A percentile compares a stretch with the other conserved stretches of the same genome.
Evolutionary conservation across 2,329 filamentous ascomycete genomes (phyloP).

Genomic region (Xenoacremonium recifei): DNA sequence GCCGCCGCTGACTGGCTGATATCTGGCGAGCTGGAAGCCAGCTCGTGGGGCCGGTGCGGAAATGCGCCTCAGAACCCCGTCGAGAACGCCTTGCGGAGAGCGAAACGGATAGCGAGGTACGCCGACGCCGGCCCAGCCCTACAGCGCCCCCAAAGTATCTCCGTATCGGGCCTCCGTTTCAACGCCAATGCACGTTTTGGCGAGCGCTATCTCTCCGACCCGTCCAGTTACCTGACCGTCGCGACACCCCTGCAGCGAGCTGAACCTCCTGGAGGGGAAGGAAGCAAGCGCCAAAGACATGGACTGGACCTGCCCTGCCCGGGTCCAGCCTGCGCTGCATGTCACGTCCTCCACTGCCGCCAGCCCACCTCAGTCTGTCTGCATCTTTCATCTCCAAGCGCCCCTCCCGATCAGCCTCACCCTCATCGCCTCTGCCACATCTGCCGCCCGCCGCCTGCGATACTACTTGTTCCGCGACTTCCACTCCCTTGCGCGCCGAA

Average conservation of each 20-base stretch:
- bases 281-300: constrained; percentile 19
- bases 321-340: constrained; percentile 16
- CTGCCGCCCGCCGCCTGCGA: constrained; percentile 15
- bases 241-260: too few relatives aligned
- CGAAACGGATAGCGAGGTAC: constrained; percentile 16
- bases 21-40: constrained; percentile 15
- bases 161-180: constrained; percentile 6
- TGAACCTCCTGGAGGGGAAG: too few relatives aligned
- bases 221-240: too few relatives aligned
- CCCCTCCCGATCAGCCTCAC: constrained; percentile 20
- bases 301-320: too few relatives aligned
- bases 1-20: constrained; percentile 15
- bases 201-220: constrained; percentile 4
- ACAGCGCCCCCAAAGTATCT: constrained; percentile 11
- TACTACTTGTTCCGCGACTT: too few relatives aligned
- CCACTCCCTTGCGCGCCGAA: too few relatives aligned
- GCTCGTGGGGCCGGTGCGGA: constrained; percentile 20
- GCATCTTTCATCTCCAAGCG: constrained; percentile 16
- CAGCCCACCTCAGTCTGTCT: constrained; percentile 15
- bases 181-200: constrained; percentile 16
- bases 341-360: constrained; percentile 20
- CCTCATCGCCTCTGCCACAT: constrained; percentile 23
- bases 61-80: constrained; percentile 26
- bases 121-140: too few relatives aligned
- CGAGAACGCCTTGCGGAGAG: constrained; percentile 24